These are phyloP conservation scores for Phellopilus nigrolimitatus DNA, from an alignment of 1,284 basidiomycete species.

Conservation along the genomic window DNA sequence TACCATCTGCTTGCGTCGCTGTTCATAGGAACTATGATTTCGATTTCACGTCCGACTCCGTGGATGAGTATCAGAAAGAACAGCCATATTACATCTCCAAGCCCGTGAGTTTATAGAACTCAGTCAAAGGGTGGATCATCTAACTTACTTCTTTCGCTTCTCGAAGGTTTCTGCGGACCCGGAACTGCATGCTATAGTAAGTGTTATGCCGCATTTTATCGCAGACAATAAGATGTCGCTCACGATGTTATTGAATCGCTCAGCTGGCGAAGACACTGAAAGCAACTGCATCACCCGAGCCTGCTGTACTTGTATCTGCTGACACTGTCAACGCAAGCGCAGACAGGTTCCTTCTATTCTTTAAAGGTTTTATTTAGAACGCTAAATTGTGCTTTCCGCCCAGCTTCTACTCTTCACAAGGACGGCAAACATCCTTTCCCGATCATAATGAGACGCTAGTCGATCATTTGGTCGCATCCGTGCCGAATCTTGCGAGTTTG, in stretches of 20 bases:
- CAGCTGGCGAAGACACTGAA: constrained; percentile 37
- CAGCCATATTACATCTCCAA: constrained; percentile 67
- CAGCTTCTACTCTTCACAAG: constrained; percentile 85
- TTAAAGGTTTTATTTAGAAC: constrained; percentile 15
- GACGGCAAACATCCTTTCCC: constrained; percentile 72
- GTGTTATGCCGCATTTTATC: no score
- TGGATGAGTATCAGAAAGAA: constrained; percentile 31
- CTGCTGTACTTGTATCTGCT: constrained; percentile 35
- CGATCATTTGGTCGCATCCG: constrained; percentile 43
- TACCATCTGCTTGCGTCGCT: constrained; percentile 63
- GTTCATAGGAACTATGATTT: constrained; percentile 77
- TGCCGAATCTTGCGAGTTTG: constrained; percentile 55
- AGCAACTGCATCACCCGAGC: constrained; percentile 33
- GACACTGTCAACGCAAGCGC: constrained; percentile 66
- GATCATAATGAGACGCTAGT: constrained; percentile 71
- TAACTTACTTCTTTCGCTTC: constrained; percentile 9
- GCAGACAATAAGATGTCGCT: no score
- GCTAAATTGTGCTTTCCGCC: constrained; percentile 10
- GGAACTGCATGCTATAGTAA: constrained; percentile 45
- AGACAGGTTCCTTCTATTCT: constrained; percentile 50
- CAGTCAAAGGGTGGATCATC: no score
- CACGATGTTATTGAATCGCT: constrained; percentile 6
- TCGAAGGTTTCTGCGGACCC: constrained; percentile 50
- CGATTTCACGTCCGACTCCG: constrained; percentile 49
- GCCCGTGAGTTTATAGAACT: constrained; percentile 47